These are phyloP conservation scores for Solanum aculeatissimum DNA, from an alignment of 305 asterid genomes.

Conservation along the genomic window DNA sequence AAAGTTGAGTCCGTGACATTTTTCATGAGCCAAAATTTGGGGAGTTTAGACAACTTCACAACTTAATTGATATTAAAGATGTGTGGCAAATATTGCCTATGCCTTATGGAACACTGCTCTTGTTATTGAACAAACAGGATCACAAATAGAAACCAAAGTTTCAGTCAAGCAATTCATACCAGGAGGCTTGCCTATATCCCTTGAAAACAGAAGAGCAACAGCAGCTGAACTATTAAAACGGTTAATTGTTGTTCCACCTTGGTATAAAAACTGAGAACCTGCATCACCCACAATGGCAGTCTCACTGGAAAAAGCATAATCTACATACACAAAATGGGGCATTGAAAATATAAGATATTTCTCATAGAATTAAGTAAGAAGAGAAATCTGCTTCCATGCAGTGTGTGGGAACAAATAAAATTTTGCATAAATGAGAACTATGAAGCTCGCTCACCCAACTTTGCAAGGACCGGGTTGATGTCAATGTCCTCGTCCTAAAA, in stretches of 20 bases:
- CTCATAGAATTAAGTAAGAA: background rate
- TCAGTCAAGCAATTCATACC: constrained; percentile 25
- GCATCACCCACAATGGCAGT: constrained; percentile 73
- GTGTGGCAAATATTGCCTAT: background rate
- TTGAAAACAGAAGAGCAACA: constrained; percentile 53
- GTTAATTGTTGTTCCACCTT: constrained; percentile 14
- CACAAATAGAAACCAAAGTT: background rate
- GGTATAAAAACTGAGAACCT: constrained; percentile 32
- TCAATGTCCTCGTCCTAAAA: constrained; percentile 48
- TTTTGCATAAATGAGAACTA: background rate
- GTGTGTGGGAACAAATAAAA: background rate
- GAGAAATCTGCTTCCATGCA: background rate
- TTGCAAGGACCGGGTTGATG: constrained; percentile 58
- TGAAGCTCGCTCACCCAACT: constrained; percentile 54
- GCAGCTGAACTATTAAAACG: constrained; percentile 21
- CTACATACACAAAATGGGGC: constrained; percentile 16
- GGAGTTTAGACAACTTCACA: background rate
- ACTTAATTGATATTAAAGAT: background rate
- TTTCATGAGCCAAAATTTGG: background rate
- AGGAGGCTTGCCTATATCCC: constrained; percentile 38
- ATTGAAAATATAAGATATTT: background rate
- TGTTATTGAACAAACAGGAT: background rate
- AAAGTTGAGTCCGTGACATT: background rate
- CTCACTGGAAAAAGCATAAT: constrained; percentile 49
- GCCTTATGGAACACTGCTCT: background rate